A percentile compares a stretch with the other conserved stretches of the same genome.
Conservation (phyloP, 176 grass and related monocot genomes). For the Saccharum spontaneum region DNA sequence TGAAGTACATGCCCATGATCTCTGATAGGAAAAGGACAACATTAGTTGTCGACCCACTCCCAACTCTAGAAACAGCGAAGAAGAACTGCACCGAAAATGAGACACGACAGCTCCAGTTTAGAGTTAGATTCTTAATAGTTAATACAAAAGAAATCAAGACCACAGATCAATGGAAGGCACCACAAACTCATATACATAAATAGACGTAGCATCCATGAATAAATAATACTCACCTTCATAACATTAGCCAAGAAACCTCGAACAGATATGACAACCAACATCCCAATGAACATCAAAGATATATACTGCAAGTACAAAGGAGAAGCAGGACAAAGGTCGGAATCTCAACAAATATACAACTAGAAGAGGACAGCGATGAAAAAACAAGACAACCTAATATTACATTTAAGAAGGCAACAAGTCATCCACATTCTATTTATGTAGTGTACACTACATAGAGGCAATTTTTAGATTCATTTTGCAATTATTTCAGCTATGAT, state of each 20-base stretch:
- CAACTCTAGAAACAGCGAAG: constrained; percentile 97
- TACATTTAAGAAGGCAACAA: neutral
- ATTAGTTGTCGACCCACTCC: constrained; percentile 89
- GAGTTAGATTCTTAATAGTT: neutral
- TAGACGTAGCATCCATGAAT: neutral
- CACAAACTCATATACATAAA: constrained; percentile 16
- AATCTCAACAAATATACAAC: constrained; percentile 15
- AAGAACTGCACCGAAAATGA: constrained; percentile 75
- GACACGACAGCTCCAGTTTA: neutral
- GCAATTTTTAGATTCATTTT: constrained; percentile 12
- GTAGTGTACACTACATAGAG: neutral
- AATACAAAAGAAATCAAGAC: neutral
- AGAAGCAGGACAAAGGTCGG: constrained; percentile 28
- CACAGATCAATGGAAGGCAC: constrained; percentile 15
- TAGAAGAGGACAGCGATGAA: neutral
- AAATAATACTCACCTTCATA: constrained; percentile 71
- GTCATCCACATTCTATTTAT: neutral
- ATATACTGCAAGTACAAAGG: constrained; percentile 61
- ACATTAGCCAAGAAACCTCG: constrained; percentile 96
- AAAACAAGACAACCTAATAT: neutral
- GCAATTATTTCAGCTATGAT: neutral
- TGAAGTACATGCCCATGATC: constrained; percentile 99
- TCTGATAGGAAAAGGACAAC: constrained; percentile 96
- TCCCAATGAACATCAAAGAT: constrained; percentile 98
- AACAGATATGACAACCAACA: constrained; percentile 97